These are phyloP conservation scores for Zygnema cylindricum DNA, from an alignment of 139 green algal genomes.

Conservation along the genomic window DNA sequence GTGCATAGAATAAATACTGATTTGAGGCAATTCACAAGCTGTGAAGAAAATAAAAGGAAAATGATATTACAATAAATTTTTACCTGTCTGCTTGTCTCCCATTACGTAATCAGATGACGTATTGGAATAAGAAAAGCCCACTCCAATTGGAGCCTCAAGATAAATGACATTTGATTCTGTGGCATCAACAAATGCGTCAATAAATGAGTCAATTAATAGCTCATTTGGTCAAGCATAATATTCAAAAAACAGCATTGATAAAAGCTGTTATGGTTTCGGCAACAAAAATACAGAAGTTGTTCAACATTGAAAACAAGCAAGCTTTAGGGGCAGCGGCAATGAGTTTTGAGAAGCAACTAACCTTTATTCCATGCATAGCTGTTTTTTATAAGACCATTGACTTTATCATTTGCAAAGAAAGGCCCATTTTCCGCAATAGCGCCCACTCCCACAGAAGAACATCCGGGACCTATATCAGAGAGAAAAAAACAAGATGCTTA, in stretches of 20 bases:
- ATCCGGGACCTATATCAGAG: slow-evolving; percentile 86
- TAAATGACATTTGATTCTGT: slow-evolving; percentile 78
- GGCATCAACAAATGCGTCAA: not conserved
- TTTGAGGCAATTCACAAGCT: too few species aligned
- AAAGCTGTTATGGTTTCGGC: too few species aligned
- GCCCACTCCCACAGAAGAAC: slow-evolving; percentile 77
- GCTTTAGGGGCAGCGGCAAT: too few species aligned
- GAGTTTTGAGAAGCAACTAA: not conserved
- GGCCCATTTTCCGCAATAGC: slow-evolving; percentile 82
- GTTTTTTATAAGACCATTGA: slow-evolving; percentile 17
- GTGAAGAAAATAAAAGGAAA: too few species aligned
- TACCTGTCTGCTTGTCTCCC: slow-evolving; percentile 76
- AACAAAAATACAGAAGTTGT: too few species aligned
- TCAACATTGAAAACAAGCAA: too few species aligned
- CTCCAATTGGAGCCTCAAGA: slow-evolving; percentile 83
- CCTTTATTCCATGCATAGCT: slow-evolving; percentile 19
- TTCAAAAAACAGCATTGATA: too few species aligned
- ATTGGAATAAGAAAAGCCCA: slow-evolving; percentile 85
- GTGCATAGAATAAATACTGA: too few species aligned
- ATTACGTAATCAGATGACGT: slow-evolving; percentile 70
- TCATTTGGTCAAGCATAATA: too few species aligned
- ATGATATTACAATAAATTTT: not conserved
- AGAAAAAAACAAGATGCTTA: too few species aligned
- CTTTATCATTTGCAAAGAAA: slow-evolving; percentile 64
- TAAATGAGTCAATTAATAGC: too few species aligned